Evolutionary conservation across 2,329 filamentous ascomycete species (phyloP).

Genomic region (Calonectria fujianensis): DNA sequence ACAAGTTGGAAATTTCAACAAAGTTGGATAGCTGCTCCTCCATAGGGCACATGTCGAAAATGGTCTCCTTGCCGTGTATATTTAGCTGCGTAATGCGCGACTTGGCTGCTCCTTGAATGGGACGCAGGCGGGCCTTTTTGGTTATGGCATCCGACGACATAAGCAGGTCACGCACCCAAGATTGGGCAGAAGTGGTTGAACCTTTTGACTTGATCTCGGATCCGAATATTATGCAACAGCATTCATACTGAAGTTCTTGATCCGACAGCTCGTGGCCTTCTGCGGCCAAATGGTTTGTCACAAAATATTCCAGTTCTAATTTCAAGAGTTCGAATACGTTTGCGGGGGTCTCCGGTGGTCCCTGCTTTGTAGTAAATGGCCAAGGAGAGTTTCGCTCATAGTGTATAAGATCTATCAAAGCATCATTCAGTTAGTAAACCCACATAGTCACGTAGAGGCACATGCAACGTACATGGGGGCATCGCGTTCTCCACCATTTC

Average conservation of each 20-base stretch:
- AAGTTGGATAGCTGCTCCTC: slow-evolving; percentile 41
- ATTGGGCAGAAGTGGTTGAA: background rate
- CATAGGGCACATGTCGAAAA: slow-evolving; percentile 49
- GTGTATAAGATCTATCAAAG: slow-evolving; percentile 61
- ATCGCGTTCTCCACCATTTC: slow-evolving; percentile 65
- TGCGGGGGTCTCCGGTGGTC: slow-evolving; percentile 43
- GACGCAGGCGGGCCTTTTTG: slow-evolving; percentile 43
- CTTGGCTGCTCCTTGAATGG: slow-evolving; percentile 46
- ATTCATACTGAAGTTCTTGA: slow-evolving; percentile 48
- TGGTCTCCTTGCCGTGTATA: slow-evolving; percentile 49
- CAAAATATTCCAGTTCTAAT: slow-evolving; percentile 55
- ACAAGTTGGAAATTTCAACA: slow-evolving; percentile 20
- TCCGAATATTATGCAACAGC: slow-evolving; percentile 52
- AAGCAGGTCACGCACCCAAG: slow-evolving; percentile 53
- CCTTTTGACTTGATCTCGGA: slow-evolving; percentile 44
- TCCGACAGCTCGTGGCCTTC: slow-evolving; percentile 41
- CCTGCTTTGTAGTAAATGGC: slow-evolving; percentile 55
- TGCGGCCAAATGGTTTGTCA: slow-evolving; percentile 40
- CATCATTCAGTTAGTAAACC: background rate
- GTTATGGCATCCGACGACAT: slow-evolving; percentile 45
- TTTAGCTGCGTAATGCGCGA: slow-evolving; percentile 43
- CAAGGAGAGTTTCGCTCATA: slow-evolving; percentile 60
- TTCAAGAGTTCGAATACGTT: slow-evolving; percentile 60
- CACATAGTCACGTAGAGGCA: background rate
- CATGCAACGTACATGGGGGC: slow-evolving; percentile 59